phyloP scores from a whole-genome alignment of 345 rosid genomes.

The Orychophragmus violaceus region DNA sequence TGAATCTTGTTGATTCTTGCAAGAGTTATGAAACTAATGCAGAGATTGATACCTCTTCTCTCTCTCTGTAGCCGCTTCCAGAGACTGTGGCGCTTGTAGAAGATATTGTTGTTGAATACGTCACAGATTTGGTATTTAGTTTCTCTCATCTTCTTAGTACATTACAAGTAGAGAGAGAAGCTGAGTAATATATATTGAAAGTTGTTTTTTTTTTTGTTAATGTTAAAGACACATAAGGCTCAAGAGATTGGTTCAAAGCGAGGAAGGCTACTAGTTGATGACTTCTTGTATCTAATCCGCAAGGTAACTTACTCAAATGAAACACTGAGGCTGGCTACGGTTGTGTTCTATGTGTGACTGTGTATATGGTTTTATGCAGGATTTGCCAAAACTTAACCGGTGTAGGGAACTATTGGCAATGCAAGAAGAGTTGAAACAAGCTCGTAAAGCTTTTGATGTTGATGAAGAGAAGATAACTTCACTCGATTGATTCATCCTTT shows the following conservation, averaged over 20 bases:
- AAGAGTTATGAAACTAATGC: background rate
- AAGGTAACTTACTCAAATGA: conserved; percentile 42
- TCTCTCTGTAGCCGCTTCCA: conserved; percentile 76
- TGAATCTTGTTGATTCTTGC: background rate
- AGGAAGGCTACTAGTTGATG: conserved; percentile 75
- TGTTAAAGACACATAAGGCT: conserved; percentile 74
- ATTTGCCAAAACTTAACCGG: conserved; percentile 69
- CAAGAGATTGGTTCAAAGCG: conserved; percentile 80
- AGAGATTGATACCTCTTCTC: background rate
- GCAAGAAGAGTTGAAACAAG: conserved; percentile 97
- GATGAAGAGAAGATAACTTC: conserved; percentile 67
- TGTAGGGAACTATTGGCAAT: conserved; percentile 75
- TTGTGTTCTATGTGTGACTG: background rate
- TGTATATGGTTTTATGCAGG: conserved; percentile 39
- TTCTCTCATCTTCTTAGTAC: background rate
- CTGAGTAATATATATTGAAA: too few species aligned
- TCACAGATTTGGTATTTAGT: conserved; percentile 68
- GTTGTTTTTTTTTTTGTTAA: too few species aligned
- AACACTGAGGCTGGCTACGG: background rate
- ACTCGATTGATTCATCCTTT: conserved; percentile 14
- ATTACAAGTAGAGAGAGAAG: background rate
- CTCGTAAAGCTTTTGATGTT: conserved; percentile 85
- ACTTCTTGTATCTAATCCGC: conserved; percentile 71
- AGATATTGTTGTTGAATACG: conserved; percentile 89
- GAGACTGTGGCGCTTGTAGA: conserved; percentile 90